These are phyloP conservation scores for Candolleomyces aberdarensis DNA, from an alignment of 768 basidiomycete genomes.

Conservation along the genomic window DNA sequence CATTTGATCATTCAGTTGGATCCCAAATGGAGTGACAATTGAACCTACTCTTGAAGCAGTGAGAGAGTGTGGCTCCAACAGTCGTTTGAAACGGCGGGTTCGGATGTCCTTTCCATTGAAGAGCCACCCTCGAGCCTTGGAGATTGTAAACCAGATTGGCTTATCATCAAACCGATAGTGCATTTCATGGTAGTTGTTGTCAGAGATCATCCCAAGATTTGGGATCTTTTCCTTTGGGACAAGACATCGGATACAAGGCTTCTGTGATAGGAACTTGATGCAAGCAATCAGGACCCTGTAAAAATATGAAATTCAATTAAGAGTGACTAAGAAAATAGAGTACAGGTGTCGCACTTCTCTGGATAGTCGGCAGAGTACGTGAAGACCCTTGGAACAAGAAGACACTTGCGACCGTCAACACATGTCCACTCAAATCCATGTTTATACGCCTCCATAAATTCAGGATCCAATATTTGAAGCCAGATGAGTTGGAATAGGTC, in stretches of 20 bases:
- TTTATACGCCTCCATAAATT: constrained; percentile 29
- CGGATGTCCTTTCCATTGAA: not conserved
- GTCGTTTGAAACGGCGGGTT: not conserved
- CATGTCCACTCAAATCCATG: constrained; percentile 30
- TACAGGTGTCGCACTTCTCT: constrained; percentile 30
- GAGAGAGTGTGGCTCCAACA: not conserved
- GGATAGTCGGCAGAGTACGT: constrained; percentile 37
- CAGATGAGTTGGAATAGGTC: constrained; percentile 28
- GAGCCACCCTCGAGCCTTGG: not conserved
- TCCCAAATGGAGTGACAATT: no score
- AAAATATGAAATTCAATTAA: not conserved
- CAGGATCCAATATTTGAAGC: constrained; percentile 24
- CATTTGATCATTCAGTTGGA: no score
- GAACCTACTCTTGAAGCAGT: not conserved
- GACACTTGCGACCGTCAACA: constrained; percentile 25
- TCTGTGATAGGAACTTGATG: constrained; percentile 10
- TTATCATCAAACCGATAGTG: not conserved
- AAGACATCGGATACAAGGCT: not conserved
- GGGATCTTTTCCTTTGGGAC: not conserved
- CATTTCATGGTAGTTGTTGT: not conserved
- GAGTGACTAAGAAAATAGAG: no score
- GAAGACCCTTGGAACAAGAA: constrained; percentile 29
- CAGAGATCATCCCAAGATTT: not conserved
- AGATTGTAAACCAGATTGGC: not conserved
- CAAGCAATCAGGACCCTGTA: constrained; percentile 9